Percentiles rank a stretch among this genome's conserved stretches.
Conservation (phyloP, 1,284 basidiomycete genomes). For the Rhodotorula sp. region DNA sequence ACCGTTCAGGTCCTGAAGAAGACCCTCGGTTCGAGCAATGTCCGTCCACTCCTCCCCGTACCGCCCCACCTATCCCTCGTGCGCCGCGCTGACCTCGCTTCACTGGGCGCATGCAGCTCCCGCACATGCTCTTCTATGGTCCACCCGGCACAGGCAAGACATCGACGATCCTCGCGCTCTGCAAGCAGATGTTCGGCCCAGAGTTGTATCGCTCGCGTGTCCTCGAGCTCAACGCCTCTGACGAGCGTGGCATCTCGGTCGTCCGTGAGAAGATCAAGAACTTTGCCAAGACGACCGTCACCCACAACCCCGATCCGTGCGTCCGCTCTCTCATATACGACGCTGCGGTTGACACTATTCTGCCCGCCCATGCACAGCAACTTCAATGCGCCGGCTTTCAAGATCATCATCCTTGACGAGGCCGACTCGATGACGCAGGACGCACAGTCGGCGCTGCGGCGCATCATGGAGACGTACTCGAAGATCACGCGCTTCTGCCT, state of each 20-base stretch:
- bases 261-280: conserved; percentile 99
- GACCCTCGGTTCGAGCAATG: conserved; percentile 88
- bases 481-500: conserved; percentile 97
- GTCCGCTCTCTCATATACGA: background rate
- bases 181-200: conserved; percentile 93
- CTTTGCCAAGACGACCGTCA: conserved; percentile 72
- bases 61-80: background rate
- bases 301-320: conserved; percentile 43
- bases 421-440: conserved; percentile 99
- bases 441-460: conserved; percentile 88
- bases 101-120: conserved; percentile 63
- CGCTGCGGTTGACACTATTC: too few species aligned
- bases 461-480: conserved; percentile 98
- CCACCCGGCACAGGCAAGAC: conserved; percentile 99
- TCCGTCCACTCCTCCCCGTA: conserved; percentile 51
- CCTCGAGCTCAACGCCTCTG: conserved; percentile 97
- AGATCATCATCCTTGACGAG: conserved; percentile 98
- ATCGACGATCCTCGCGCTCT: conserved; percentile 92
- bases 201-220: conserved; percentile 93
- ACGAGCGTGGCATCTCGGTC: conserved; percentile 94
- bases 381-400: conserved; percentile 97
- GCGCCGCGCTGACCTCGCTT: background rate
- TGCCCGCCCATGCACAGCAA: conserved; percentile 18
- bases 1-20: conserved; percentile 90
- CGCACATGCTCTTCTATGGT: conserved; percentile 99